phyloP scores from a whole-genome alignment of 768 basidiomycete genomes.

The Pleurotus cornucopiae region DNA sequence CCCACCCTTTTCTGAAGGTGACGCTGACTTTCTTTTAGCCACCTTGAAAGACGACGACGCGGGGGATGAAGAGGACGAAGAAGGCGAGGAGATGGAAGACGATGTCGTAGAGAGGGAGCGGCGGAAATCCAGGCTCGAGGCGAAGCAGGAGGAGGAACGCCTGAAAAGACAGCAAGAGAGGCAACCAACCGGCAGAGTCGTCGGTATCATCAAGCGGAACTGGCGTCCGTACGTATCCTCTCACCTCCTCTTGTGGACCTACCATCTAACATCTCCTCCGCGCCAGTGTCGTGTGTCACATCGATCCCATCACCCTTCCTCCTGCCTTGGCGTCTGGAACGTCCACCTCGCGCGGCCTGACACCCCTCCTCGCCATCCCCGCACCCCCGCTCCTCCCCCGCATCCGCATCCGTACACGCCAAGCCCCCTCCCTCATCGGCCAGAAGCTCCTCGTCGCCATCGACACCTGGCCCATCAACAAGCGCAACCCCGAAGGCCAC shows the following conservation, averaged over 20 bases:
- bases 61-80: slow-evolving; percentile 62
- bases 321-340: slow-evolving; percentile 79
- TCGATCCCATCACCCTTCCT: slow-evolving; percentile 84
- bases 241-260: slow-evolving; percentile 3
- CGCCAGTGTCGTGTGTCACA: slow-evolving; percentile 90
- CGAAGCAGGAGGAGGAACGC: slow-evolving; percentile 25
- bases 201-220: slow-evolving; percentile 91
- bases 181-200: slow-evolving; percentile 88
- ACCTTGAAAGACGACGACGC: slow-evolving; percentile 86
- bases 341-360: slow-evolving; percentile 74
- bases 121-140: slow-evolving; percentile 38
- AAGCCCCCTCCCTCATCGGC: slow-evolving; percentile 80
- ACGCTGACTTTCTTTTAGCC: slow-evolving; percentile 33
- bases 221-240: slow-evolving; percentile 78
- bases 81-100: slow-evolving; percentile 25
- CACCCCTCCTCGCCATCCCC: slow-evolving; percentile 93
- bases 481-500: slow-evolving; percentile 94
- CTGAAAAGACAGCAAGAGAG: slow-evolving; percentile 43
- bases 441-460: slow-evolving; percentile 97
- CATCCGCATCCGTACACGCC: slow-evolving; percentile 91
- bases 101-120: slow-evolving; percentile 22
- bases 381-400: slow-evolving; percentile 89
- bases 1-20: not conserved
- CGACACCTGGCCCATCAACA: slow-evolving; percentile 85
- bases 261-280: slow-evolving; percentile 2